Percentiles rank a stretch among this genome's conserved stretches.
phyloP scores from a whole-genome alignment of 108 stramenopile species.

The Cyclotella choctawhatcheeana region DNA sequence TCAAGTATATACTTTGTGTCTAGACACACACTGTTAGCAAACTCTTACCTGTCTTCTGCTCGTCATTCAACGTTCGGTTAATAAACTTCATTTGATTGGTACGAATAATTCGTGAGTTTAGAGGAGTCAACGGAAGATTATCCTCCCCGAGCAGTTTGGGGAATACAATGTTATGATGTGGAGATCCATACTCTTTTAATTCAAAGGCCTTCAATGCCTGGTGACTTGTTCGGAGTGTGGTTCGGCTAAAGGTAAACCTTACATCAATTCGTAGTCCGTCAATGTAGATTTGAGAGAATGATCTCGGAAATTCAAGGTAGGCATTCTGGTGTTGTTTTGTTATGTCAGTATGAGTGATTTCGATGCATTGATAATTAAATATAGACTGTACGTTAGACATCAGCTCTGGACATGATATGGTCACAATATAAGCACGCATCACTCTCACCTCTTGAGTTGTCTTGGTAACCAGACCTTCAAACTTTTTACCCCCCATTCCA shows the following conservation, averaged over 20 bases:
- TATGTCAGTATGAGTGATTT: too few relatives aligned
- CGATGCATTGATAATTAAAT: too few relatives aligned
- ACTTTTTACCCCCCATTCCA: conserved; percentile 31
- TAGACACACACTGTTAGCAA: too few relatives aligned
- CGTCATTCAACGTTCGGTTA: conserved; percentile 54
- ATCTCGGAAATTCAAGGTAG: conserved; percentile 36
- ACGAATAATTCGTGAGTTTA: not conserved
- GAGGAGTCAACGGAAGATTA: conserved; percentile 9
- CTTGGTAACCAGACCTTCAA: conserved; percentile 46
- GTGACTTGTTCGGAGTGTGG: conserved; percentile 56
- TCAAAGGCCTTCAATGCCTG: conserved; percentile 24
- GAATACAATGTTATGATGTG: conserved; percentile 6
- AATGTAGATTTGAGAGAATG: conserved; percentile 36
- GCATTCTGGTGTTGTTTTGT: too few relatives aligned
- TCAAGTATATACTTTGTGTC: too few relatives aligned
- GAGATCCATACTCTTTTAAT: not conserved
- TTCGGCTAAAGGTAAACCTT: conserved; percentile 64
- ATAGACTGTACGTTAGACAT: too few relatives aligned
- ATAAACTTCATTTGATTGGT: conserved; percentile 21
- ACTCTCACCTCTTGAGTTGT: conserved; percentile 31
- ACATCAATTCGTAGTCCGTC: conserved; percentile 52
- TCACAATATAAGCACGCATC: too few relatives aligned
- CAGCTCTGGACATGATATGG: too few relatives aligned
- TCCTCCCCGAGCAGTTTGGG: not conserved
- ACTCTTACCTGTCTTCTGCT: conserved; percentile 61